These are phyloP conservation scores for Mycena maculata DNA, from an alignment of 768 basidiomycete species.

Conservation along the genomic window DNA sequence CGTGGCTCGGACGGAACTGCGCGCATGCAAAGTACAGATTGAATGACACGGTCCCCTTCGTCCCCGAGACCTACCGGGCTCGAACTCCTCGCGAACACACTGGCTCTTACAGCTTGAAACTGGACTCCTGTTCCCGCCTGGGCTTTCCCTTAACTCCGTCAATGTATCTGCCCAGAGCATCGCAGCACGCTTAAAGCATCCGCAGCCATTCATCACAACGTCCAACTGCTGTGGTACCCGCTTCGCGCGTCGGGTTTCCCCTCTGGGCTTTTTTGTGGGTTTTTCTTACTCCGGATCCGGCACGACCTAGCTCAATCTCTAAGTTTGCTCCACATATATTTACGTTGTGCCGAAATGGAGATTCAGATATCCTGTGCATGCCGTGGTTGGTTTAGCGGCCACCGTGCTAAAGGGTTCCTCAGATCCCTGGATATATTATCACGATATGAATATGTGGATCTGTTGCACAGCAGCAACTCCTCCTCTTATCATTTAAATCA, in stretches of 20 bases:
- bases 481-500: background rate
- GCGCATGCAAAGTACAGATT: constrained; percentile 3
- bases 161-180: too few species aligned
- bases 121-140: background rate
- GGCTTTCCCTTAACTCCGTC: background rate
- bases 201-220: background rate
- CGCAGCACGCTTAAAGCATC: background rate
- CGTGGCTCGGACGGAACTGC: too few species aligned
- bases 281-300: background rate
- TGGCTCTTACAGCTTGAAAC: background rate
- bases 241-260: background rate
- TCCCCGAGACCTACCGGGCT: background rate
- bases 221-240: constrained; percentile 2
- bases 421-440: background rate
- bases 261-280: background rate
- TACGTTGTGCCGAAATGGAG: background rate
- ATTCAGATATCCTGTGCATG: constrained; percentile 23
- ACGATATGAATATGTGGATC: background rate
- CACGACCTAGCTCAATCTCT: background rate
- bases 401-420: background rate
- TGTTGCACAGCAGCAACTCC: background rate
- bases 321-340: background rate
- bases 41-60: background rate
- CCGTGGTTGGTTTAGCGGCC: background rate
- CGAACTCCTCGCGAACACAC: background rate